Conservation (phyloP, 345 rosid species). For the Noccaea caerulescens region DNA sequence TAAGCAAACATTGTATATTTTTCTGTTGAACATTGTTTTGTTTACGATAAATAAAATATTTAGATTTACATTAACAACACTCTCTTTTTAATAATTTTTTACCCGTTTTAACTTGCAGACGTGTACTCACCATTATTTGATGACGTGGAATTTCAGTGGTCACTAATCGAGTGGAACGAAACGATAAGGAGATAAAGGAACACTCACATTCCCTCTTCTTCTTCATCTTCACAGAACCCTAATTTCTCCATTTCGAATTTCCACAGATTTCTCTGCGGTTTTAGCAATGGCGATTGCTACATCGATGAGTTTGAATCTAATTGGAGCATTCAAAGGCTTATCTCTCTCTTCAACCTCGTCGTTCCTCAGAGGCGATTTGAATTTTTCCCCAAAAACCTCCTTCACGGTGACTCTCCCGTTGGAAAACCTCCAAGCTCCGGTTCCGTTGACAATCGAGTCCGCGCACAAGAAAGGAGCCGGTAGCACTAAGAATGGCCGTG, state of each 20-base stretch:
- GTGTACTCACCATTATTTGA: not conserved
- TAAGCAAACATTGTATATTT: no score
- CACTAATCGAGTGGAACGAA: constrained; percentile 32
- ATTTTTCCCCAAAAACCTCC: constrained; percentile 38
- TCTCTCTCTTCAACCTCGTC: constrained; percentile 64
- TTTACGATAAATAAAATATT: no score
- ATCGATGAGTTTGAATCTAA: constrained; percentile 57
- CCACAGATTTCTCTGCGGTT: not conserved
- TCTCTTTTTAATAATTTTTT: not conserved
- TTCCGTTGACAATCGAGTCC: constrained; percentile 71
- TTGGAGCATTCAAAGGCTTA: constrained; percentile 67
- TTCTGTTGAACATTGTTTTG: no score
- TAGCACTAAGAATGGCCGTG: constrained; percentile 99
- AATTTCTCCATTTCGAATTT: not conserved
- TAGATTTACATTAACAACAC: constrained; percentile 35
- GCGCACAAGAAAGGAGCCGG: constrained; percentile 99
- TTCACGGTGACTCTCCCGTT: constrained; percentile 49
- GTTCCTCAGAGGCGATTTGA: constrained; percentile 60
- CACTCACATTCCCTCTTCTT: not conserved
- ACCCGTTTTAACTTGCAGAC: not conserved
- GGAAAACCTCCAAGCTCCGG: constrained; percentile 44
- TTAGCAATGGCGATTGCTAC: constrained; percentile 49
- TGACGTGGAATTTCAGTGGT: constrained; percentile 29
- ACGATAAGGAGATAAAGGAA: constrained; percentile 28
- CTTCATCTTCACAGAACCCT: constrained; percentile 33